A percentile compares a stretch with the other conserved stretches of the same genome.
Conservation (phyloP, 2,329 filamentous ascomycete species). For the Ramichloridium luteum region DNA sequence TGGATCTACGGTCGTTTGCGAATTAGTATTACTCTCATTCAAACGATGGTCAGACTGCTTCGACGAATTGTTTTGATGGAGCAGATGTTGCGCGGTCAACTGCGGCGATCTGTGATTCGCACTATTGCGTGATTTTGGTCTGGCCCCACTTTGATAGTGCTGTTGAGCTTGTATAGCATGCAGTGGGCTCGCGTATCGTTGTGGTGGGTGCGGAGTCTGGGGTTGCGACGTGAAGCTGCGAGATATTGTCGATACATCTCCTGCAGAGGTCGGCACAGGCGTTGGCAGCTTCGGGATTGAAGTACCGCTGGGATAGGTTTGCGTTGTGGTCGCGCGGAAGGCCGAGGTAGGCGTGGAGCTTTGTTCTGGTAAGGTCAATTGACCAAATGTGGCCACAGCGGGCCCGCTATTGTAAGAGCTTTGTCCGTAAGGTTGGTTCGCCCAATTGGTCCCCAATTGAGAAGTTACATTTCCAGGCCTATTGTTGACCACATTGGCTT, state of each 20-base stretch:
- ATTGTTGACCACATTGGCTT: constrained; percentile 5
- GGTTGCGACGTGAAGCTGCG: no score
- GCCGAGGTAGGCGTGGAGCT: constrained; percentile 2
- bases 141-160: constrained; percentile 13
- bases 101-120: constrained; percentile 17
- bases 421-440: constrained; percentile 5
- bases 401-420: constrained; percentile 9
- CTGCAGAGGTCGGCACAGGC: no score
- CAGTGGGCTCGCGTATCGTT: constrained; percentile 21
- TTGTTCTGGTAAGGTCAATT: constrained; percentile 15
- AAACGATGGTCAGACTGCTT: constrained; percentile 7
- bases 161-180: constrained; percentile 21
- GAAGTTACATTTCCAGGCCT: constrained; percentile 7
- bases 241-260: no score
- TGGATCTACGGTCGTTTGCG: constrained; percentile 38
- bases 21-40: not conserved
- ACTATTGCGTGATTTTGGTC: constrained; percentile 13
- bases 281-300: no score
- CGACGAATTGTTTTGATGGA: constrained; percentile 6
- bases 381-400: constrained; percentile 12
- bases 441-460: constrained; percentile 4
- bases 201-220: constrained; percentile 13
- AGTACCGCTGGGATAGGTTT: constrained; percentile 9
- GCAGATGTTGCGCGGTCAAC: constrained; percentile 11
- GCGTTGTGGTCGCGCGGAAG: constrained; percentile 3